Conservation (phyloP, 129 eudicot genomes). For the Helianthus tuberosus region DNA sequence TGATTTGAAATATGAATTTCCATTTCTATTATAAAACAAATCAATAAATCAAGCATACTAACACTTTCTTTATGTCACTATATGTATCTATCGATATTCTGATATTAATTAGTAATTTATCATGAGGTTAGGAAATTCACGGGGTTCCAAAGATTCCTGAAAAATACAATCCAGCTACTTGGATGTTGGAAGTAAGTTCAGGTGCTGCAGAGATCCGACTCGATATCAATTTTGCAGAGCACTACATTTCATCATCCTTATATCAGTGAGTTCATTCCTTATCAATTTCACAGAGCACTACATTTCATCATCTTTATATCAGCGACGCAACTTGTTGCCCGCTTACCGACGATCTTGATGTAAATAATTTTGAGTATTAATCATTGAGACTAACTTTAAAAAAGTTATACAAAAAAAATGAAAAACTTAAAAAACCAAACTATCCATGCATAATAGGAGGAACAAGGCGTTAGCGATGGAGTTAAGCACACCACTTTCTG, state of each 20-base stretch:
- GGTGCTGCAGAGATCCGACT: constrained; percentile 56
- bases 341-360: no score
- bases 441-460: constrained; percentile 35
- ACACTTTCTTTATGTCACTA: not conserved
- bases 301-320: no score
- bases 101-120: not conserved
- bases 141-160: constrained; percentile 60
- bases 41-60: not conserved
- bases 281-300: no score
- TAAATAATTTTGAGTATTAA: no score
- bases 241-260: constrained; percentile 49
- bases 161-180: constrained; percentile 67
- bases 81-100: no score
- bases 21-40: not conserved
- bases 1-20: not conserved
- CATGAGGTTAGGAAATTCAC: constrained; percentile 42
- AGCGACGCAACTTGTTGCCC: no score
- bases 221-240: constrained; percentile 56
- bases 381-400: no score
- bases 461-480: constrained; percentile 63
- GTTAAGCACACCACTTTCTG: constrained; percentile 63
- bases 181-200: constrained; percentile 84
- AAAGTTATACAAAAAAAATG: not conserved
- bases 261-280: constrained; percentile 39
- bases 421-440: not conserved